A percentile compares a stretch with the other conserved stretches of the same genome.
Conservation (phyloP, 2,329 filamentous ascomycete genomes). For the Beauveria brongniartii region DNA sequence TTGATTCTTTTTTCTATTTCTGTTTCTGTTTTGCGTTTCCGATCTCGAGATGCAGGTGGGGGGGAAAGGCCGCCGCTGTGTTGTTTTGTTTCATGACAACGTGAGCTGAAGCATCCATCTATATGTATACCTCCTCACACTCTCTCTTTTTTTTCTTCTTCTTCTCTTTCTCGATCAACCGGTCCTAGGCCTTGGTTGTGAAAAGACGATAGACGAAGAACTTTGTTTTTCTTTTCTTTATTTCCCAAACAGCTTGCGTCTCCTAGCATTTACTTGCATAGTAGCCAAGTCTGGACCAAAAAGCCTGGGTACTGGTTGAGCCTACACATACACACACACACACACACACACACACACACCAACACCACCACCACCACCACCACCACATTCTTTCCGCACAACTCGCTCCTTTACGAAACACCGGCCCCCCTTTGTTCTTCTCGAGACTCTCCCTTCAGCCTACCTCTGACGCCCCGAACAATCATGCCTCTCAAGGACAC, state of each 20-base stretch:
- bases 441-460: background rate
- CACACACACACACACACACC: too few species aligned
- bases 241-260: background rate
- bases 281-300: background rate
- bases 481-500: conserved; percentile 41
- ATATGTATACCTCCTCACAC: background rate
- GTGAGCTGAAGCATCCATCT: background rate
- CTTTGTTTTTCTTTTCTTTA: background rate
- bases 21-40: conserved; percentile 7
- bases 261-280: conserved; percentile 12
- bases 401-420: background rate
- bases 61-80: background rate
- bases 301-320: background rate
- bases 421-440: background rate
- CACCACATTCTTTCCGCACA: background rate
- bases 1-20: background rate
- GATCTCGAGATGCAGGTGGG: conserved; percentile 1
- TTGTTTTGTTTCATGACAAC: background rate
- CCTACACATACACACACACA: background rate
- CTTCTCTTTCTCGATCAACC: background rate
- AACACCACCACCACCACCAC: too few species aligned
- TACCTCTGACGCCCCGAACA: conserved; percentile 15
- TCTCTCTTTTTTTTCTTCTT: background rate
- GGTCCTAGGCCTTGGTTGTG: conserved; percentile 1
- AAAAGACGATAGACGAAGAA: background rate